Evolutionary conservation across 2,329 filamentous ascomycete genomes (phyloP).

Genomic region (Bisporella sp.): DNA sequence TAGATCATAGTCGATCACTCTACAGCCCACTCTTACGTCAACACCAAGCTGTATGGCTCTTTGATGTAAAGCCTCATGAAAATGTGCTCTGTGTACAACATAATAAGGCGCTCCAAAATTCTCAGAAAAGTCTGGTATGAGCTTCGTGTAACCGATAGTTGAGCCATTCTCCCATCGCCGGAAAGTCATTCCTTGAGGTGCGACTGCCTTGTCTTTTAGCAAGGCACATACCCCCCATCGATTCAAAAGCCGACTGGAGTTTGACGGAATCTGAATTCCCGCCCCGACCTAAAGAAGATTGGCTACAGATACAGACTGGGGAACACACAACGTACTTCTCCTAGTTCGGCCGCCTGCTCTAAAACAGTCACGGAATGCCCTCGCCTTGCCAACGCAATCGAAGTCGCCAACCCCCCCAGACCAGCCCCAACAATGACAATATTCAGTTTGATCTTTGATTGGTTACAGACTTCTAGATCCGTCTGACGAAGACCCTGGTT

Average conservation of each 20-base stretch:
- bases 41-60: constrained; percentile 19
- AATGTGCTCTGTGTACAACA: constrained; percentile 2
- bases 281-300: constrained; percentile 27
- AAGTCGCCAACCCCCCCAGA: constrained; percentile 3
- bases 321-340: constrained; percentile 27
- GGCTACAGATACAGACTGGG: constrained; percentile 1
- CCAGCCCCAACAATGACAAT: constrained; percentile 29
- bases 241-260: constrained; percentile 26
- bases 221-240: constrained; percentile 27
- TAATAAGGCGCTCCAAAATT: constrained; percentile 26
- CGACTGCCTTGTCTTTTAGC: constrained; percentile 21
- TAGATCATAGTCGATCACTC: no score
- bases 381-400: constrained; percentile 6
- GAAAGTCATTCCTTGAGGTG: constrained; percentile 28
- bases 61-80: constrained; percentile 9
- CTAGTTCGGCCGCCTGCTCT: constrained; percentile 5
- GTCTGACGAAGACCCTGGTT: background rate
- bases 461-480: background rate
- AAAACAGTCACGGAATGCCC: constrained; percentile 5
- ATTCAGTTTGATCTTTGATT: constrained; percentile 7
- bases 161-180: constrained; percentile 27
- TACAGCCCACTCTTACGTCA: background rate
- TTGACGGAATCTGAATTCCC: constrained; percentile 34
- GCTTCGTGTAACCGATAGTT: constrained; percentile 29
- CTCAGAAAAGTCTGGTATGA: constrained; percentile 25